phyloP scores from a whole-genome alignment of 768 basidiomycete genomes.

The Gyrodon lividus region DNA sequence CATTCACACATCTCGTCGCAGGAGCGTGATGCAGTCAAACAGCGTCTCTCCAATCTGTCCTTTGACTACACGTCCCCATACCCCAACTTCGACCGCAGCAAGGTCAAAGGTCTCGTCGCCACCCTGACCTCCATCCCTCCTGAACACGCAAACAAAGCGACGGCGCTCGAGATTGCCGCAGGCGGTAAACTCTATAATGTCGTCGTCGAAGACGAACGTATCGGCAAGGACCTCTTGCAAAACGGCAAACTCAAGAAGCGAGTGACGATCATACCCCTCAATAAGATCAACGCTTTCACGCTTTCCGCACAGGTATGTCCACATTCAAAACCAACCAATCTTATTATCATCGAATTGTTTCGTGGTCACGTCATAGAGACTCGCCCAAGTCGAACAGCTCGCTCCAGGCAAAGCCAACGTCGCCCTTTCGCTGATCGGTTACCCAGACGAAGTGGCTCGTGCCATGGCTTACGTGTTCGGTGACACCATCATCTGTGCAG shows the following conservation, averaged over 20 bases:
- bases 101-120: constrained; percentile 91
- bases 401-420: constrained; percentile 80
- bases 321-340: not conserved
- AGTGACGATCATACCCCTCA: constrained; percentile 91
- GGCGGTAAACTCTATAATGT: constrained; percentile 91
- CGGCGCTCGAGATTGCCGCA: constrained; percentile 90
- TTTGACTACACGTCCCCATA: constrained; percentile 81
- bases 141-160: constrained; percentile 73
- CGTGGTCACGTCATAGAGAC: constrained; percentile 52
- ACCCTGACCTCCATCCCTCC: constrained; percentile 77
- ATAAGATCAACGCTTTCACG: constrained; percentile 75
- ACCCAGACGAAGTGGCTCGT: constrained; percentile 73
- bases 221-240: constrained; percentile 82
- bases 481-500: constrained; percentile 88
- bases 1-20: constrained; percentile 30
- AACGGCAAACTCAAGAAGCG: constrained; percentile 79
- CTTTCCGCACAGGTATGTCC: constrained; percentile 48
- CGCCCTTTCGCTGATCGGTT: constrained; percentile 88
- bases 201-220: constrained; percentile 86
- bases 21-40: constrained; percentile 68
- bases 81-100: constrained; percentile 76
- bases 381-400: constrained; percentile 65
- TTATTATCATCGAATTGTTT: not conserved
- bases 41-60: constrained; percentile 66
- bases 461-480: constrained; percentile 95